Base-by-base conservation (phyloP, 2,329 filamentous ascomycete genomes). In the Colletotrichum salicis region DNA sequence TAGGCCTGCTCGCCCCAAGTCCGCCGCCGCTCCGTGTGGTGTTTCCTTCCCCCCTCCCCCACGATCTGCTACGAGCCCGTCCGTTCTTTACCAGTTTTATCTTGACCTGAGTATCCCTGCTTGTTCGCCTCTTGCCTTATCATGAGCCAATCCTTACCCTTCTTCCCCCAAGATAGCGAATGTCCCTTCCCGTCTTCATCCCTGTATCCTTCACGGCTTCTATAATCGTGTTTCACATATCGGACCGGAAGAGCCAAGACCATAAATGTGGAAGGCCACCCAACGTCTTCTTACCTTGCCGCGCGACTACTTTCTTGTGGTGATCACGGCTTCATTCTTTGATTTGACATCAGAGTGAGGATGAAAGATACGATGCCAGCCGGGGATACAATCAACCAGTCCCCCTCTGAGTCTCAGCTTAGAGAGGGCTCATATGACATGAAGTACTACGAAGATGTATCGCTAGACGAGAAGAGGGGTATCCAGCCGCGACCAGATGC, bases 361-460 rank as follows among this genome's bases (percentile, higher is more conserved):
- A 54, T 52, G 31, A 5, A 35, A 48, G 33, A 22, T 64, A 77
- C 60, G 19, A 80, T 80, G 74, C 75, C 80, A 63, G 75, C 77
- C 62, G 77, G 77, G 68, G 79, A 82, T 64, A 76, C 62, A 61
- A 74, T 79, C 55, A 82, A 83, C 64, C 80, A 84, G 76, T 76
- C 80, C 59, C 80, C 82, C 51, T 74, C 74, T 15, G 77, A 75
- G 61, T 79, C 78, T 51, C 74, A 76, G 67, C 65, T 77, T 24
- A 64, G 24, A 24, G 70, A 72, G 22, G 56, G 13, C 7, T 54
- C 52, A 1, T 70, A 72, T 13, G 71, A 67, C 29, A 66, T 56
- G 68, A 71, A 71, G 58, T 68, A 54, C 15, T 48, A 63, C 19
- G 58, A 73, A n/a, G 73, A 75, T 45, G 55, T 77, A n/a, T 76